Evolutionary conservation across 169 alveolate species (phyloP).

Genomic region (Plasmodium yoelii): DNA sequence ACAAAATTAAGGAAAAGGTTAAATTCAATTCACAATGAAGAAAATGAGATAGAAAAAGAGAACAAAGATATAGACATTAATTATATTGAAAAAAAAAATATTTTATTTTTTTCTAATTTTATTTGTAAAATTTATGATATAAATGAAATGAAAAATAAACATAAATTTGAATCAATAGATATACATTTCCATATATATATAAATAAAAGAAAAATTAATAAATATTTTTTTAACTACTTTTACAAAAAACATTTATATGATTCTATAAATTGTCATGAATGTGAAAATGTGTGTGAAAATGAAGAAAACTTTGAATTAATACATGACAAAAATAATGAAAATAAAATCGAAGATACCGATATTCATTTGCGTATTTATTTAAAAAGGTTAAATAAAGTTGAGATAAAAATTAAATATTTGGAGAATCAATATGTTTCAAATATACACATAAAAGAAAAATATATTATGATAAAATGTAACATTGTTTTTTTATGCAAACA

Average conservation of each 20-base stretch:
- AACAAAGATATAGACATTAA: not conserved
- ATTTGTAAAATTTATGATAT: conserved; percentile 26
- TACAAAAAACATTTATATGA: conserved; percentile 4
- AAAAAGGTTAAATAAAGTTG: no score
- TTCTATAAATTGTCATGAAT: not conserved
- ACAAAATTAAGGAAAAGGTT: not conserved
- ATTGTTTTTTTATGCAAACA: not conserved
- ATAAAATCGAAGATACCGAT: not conserved
- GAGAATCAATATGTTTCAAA: no score
- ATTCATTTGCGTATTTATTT: no score
- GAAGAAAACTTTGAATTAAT: not conserved
- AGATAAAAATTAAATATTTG: no score
- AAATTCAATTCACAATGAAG: not conserved
- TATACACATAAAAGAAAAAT: not conserved
- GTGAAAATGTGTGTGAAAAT: not conserved
- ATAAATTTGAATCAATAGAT: conserved; percentile 37
- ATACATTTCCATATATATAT: conserved; percentile 44
- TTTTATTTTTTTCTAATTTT: conserved; percentile 62
- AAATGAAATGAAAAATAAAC: not conserved
- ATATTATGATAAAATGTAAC: conserved; percentile 23
- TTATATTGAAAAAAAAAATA: conserved; percentile 15
- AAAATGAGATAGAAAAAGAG: not conserved
- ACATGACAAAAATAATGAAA: not conserved
- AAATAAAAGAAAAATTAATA: conserved; percentile 13
- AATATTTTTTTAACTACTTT: not conserved